Base-by-base conservation (phyloP, 176 grass and related monocot species). In the Aegilops longissima region DNA sequence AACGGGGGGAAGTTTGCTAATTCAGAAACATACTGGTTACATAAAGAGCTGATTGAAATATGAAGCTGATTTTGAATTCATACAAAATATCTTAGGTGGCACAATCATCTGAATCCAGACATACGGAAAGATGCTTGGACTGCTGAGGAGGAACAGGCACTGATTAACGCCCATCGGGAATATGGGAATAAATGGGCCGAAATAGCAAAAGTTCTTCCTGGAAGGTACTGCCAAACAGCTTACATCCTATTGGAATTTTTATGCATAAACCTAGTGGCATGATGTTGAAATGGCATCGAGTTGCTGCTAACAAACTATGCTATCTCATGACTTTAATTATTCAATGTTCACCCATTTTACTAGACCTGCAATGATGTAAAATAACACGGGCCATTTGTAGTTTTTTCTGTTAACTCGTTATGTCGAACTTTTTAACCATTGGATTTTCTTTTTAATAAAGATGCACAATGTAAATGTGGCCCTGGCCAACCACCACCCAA, bases 181-280 rank as follows among this genome's bases (percentile, higher is more conserved):
- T 90, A 92, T 87, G 97, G 97, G n/a, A 99, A 99, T 83, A 99
- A 94, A 96, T 99, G 97, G 97, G 97, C 97, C 70, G 97, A 99
- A 90, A 99, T 99, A 85, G 97, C 97, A 87, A 99, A 96, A 83
- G 90, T 91, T 82, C 90, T 99, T 70, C 92, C 97, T 85, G 97
- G 97, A 92, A 94, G 97, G 97, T 99, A 94, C 58, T 71, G 54
- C 44, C 75, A 61, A 52, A 62, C 12, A 82, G 12, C 20, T 75
- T 79, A 80, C 66, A 31, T n/a, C n/a, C 80, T 61, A 25, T 24
- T 49, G 18, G 17, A 38, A 21, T 24, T 17, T 72, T 64, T 66
- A 24, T 63, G 31, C 65, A 2, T 84, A 80, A n/a, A 30, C 56
- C 8, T 58, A 66, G 9, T 56, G 63, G 85, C 45, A 35, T 11